phyloP scores from a whole-genome alignment of 2,329 filamentous ascomycete species.

The Trichophyton simii region DNA sequence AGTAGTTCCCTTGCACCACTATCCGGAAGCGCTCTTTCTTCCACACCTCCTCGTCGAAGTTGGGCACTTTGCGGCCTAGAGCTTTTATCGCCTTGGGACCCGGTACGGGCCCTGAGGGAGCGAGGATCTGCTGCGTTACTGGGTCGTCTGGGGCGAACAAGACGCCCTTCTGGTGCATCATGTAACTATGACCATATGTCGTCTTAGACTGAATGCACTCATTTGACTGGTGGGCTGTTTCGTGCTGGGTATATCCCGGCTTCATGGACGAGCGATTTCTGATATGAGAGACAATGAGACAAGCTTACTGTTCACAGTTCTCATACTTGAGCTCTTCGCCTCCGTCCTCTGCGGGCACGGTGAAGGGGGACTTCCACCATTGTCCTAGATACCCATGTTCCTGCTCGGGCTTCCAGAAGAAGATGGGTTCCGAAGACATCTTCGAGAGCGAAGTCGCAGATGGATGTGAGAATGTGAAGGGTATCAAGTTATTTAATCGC shows the following conservation, averaged over 20 bases:
- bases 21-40: slow-evolving; percentile 17
- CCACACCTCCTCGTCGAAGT: slow-evolving; percentile 23
- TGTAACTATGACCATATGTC: slow-evolving; percentile 11
- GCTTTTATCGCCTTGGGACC: slow-evolving; percentile 15
- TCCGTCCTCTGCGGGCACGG: neutral
- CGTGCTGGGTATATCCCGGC: neutral
- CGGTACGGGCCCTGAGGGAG: slow-evolving; percentile 16
- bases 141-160: slow-evolving; percentile 20
- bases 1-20: slow-evolving; percentile 22
- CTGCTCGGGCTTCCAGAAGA: slow-evolving; percentile 16
- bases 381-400: slow-evolving; percentile 16
- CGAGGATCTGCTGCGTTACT: slow-evolving; percentile 19
- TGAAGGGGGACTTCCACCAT: slow-evolving; percentile 16
- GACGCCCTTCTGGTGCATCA: slow-evolving; percentile 28
- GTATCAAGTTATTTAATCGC: neutral
- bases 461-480: neutral
- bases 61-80: slow-evolving; percentile 22
- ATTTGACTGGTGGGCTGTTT: neutral
- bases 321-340: slow-evolving; percentile 10
- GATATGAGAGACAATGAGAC: neutral
- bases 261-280: neutral
- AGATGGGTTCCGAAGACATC: slow-evolving; percentile 9
- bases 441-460: neutral
- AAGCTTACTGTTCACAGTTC: slow-evolving; percentile 14
- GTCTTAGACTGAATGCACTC: neutral